Percentiles rank a stretch among this genome's conserved stretches.
Conservation (phyloP, 179 eudicot species). For the Patellifolia procumbens region DNA sequence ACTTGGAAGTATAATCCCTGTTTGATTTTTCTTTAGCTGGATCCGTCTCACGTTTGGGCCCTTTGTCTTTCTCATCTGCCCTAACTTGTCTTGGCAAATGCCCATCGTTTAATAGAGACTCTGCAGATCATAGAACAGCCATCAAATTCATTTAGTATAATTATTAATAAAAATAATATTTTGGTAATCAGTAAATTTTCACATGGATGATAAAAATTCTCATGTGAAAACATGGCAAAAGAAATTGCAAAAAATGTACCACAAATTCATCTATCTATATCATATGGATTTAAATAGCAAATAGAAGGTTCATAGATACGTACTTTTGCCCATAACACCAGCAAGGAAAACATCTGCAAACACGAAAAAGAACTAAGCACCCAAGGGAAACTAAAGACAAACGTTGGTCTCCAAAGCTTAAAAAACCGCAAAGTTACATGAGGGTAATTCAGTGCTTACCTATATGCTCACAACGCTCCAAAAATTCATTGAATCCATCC, state of each 20-base stretch:
- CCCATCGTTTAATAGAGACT: constrained; percentile 64
- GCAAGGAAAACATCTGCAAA: constrained; percentile 90
- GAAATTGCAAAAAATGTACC: background rate
- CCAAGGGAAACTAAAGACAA: background rate
- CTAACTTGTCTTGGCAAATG: constrained; percentile 50
- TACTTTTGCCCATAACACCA: constrained; percentile 86
- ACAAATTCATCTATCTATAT: background rate
- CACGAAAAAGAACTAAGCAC: constrained; percentile 8
- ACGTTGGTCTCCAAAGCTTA: background rate
- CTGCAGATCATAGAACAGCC: constrained; percentile 39
- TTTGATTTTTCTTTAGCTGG: constrained; percentile 63
- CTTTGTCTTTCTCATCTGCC: constrained; percentile 71
- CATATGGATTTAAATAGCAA: background rate
- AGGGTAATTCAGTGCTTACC: constrained; percentile 41
- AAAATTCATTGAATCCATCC: constrained; percentile 81
- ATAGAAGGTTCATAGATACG: constrained; percentile 19
- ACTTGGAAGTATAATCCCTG: constrained; percentile 71
- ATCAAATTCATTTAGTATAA: constrained; percentile 7
- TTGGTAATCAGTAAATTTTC: background rate
- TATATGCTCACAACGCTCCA: constrained; percentile 79
- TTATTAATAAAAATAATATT: background rate
- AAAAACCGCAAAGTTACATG: constrained; percentile 1
- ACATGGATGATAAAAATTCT: constrained; percentile 1
- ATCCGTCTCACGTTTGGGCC: constrained; percentile 63
- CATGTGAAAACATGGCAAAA: background rate